Percentiles rank a stretch among this genome's conserved stretches.
These are phyloP conservation scores for Brassica incana DNA, from an alignment of 345 rosid species.

Conservation along the genomic window DNA sequence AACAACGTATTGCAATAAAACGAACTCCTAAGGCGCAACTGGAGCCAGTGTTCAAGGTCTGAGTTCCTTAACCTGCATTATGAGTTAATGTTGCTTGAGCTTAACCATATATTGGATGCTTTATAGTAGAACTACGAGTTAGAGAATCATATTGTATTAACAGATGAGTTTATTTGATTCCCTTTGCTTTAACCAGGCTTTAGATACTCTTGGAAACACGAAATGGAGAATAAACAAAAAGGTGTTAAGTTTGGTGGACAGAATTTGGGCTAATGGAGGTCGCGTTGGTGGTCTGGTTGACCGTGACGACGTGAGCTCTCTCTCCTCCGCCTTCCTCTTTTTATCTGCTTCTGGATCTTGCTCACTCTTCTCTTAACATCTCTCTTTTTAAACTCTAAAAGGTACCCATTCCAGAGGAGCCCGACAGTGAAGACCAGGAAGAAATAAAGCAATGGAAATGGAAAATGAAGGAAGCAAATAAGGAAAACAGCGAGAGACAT, in stretches of 20 bases:
- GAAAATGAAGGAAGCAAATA: conserved; percentile 63
- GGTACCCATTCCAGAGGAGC: conserved; percentile 79
- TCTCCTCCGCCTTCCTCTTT: conserved; percentile 1
- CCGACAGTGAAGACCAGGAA: conserved; percentile 64
- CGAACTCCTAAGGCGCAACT: conserved; percentile 63
- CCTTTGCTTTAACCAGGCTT: conserved; percentile 59
- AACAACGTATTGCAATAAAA: conserved; percentile 64
- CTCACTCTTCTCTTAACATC: not conserved
- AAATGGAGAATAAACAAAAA: conserved; percentile 91
- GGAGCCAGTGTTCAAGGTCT: conserved; percentile 79
- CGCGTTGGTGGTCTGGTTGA: conserved; percentile 74
- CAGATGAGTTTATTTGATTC: conserved; percentile 26
- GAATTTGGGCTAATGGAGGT: conserved; percentile 97
- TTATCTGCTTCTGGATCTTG: conserved; percentile 15
- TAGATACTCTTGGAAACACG: conserved; percentile 91
- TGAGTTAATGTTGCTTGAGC: conserved; percentile 8
- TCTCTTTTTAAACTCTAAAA: conserved; percentile 36
- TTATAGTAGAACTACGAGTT: not conserved
- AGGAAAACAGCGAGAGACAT: conserved; percentile 85
- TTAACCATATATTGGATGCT: conserved; percentile 17
- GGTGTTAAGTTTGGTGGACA: conserved; percentile 77
- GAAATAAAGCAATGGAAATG: conserved; percentile 82
- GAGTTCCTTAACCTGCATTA: conserved; percentile 28
- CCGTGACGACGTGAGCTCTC: conserved; percentile 75
- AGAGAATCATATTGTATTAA: not conserved